Evolutionary conservation across 2,329 filamentous ascomycete genomes (phyloP), one percentile per base, ranked within the genome.

Genomic region (Alternaria panax): DNA sequence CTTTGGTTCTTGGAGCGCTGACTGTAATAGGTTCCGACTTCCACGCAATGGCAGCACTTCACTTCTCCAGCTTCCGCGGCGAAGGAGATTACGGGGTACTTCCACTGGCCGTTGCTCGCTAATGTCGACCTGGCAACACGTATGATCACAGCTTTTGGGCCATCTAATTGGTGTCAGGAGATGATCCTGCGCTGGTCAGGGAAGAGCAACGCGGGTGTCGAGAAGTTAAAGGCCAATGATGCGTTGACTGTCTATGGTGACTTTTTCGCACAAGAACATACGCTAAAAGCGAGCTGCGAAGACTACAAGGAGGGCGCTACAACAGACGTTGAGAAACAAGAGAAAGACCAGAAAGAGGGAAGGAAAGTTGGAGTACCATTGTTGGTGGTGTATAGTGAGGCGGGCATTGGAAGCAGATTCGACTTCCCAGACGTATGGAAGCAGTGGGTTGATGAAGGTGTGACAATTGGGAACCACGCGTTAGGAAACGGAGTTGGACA

Each of bases 61-160:
- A 64, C 80, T 51, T 71, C 73, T 48, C 72, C 79, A 5, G 64
- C 78, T 5, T 71, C 73, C 0, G 83, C 85, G 3, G 60, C 60
- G 3, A 68, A 69, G 59, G 82, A 84, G 1, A 77, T 76, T 27
- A 59, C 65, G 7, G 78, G 80, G 0, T 87, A 86, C 70, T 87
- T 83, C 65, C 85, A 88, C 72, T 88, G 86, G 85, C 86, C 86
- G 52, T 83, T 87, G 62, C 78, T 87, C 20, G 84, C 86, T 8
- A 86, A 88, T 67, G 70, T 75, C 0, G 74, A 74, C 5, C 83
- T 85, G 0, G 78, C 87, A 5, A 85, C 83, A 0, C 85, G 87
- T 66, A 80, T 78, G 40, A 73, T 85, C 46, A 81, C 50, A 82
- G 62, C 73, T 7, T 72, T 76, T 32, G 79, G 84, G n/a, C 74